Conservation (phyloP, 805 yeast species). For the Teunomyces funiuensis region DNA sequence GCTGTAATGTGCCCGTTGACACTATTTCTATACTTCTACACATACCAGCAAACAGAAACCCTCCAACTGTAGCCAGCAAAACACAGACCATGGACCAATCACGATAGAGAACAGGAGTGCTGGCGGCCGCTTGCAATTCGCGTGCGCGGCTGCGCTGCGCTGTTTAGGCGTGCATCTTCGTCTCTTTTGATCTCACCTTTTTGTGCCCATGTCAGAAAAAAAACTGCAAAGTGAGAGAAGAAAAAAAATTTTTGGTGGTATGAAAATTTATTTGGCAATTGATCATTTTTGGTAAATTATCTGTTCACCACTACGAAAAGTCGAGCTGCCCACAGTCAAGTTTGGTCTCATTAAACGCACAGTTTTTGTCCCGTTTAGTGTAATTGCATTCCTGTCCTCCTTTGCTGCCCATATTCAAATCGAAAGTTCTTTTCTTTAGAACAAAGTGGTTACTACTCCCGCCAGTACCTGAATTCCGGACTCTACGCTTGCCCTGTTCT, state of each 20-base stretch:
- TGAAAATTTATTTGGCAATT: constrained; percentile 5
- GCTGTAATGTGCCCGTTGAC: too few relatives aligned
- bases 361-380: background rate
- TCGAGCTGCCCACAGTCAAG: constrained; percentile 1
- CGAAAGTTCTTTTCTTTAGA: too few relatives aligned
- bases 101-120: too few relatives aligned
- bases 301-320: background rate
- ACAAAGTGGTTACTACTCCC: background rate
- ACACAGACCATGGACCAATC: too few relatives aligned
- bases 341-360: background rate
- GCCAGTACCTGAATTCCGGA: too few relatives aligned
- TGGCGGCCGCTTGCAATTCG: too few relatives aligned
- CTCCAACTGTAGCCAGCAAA: too few relatives aligned
- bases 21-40: too few relatives aligned
- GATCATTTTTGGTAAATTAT: background rate
- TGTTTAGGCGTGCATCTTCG: too few relatives aligned
- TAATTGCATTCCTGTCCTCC: background rate
- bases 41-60: too few relatives aligned
- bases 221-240: background rate
- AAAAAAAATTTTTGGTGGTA: constrained; percentile 4
- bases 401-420: background rate
- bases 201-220: constrained; percentile 3
- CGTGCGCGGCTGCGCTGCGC: too few relatives aligned
- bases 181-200: background rate
- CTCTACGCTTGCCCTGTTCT: too few relatives aligned